A percentile compares a stretch with the other conserved stretches of the same genome.
phyloP scores from a whole-genome alignment of 768 basidiomycete species.

The Tricholoma bakamatsutake region DNA sequence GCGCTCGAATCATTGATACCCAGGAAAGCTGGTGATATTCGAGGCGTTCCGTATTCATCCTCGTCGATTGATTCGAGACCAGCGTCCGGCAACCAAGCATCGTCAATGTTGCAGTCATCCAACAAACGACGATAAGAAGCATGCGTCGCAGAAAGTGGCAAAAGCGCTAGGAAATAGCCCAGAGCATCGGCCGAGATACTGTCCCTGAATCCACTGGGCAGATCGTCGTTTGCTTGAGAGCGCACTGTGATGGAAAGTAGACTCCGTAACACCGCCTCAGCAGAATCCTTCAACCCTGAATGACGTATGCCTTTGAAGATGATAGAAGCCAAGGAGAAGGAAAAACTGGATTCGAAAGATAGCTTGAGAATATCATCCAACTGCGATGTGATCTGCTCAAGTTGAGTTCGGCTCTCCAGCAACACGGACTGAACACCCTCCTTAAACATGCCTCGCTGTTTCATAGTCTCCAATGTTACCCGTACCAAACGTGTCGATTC shows the following conservation, averaged over 20 bases:
- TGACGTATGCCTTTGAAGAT: slow-evolving; percentile 86
- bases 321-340: slow-evolving; percentile 75
- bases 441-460: slow-evolving; percentile 52
- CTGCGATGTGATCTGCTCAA: slow-evolving; percentile 66
- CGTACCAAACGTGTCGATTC: slow-evolving; percentile 67
- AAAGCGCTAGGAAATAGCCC: slow-evolving; percentile 74
- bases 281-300: slow-evolving; percentile 53
- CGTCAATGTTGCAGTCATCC: slow-evolving; percentile 54
- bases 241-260: slow-evolving; percentile 57
- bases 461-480: slow-evolving; percentile 60
- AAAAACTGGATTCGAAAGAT: slow-evolving; percentile 74
- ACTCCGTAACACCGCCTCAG: slow-evolving; percentile 55
- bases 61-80: slow-evolving; percentile 32
- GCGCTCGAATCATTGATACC: slow-evolving; percentile 56
- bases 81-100: slow-evolving; percentile 36
- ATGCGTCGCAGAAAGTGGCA: slow-evolving; percentile 60
- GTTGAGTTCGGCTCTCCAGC: slow-evolving; percentile 53
- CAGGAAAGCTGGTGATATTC: slow-evolving; percentile 50
- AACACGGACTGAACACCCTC: slow-evolving; percentile 50
- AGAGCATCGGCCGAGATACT: slow-evolving; percentile 54
- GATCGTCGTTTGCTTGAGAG: slow-evolving; percentile 25
- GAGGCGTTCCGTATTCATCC: slow-evolving; percentile 39
- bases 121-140: slow-evolving; percentile 55
- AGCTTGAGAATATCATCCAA: slow-evolving; percentile 69
- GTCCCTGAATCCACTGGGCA: slow-evolving; percentile 33